A percentile compares a stretch with the other conserved stretches of the same genome.
Evolutionary conservation across 352 stramenopile genomes (phyloP).

Genomic region (Globisporangium takayamanum): DNA sequence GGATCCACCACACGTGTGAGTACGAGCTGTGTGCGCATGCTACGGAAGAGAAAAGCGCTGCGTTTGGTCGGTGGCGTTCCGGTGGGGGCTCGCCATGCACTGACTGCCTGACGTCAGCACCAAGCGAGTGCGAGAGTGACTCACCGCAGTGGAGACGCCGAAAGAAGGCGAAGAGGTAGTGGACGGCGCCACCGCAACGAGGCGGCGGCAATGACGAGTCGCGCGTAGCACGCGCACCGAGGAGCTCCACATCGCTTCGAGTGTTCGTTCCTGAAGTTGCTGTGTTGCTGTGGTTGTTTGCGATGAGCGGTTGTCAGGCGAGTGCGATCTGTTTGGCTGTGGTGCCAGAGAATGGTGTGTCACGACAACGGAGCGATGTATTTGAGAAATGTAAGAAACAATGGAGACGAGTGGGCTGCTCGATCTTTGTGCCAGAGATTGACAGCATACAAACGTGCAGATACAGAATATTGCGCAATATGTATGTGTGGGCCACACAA

Average conservation of each 20-base stretch:
- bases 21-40: constrained; percentile 12
- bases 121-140: constrained; percentile 2
- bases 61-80: not conserved
- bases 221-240: constrained; percentile 9
- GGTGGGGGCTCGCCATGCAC: not conserved
- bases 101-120: not conserved
- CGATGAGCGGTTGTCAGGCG: not conserved
- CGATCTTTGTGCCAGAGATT: not conserved
- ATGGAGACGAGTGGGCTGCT: not conserved
- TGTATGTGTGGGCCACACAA: not conserved
- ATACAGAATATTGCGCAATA: not conserved
- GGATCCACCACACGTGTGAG: constrained; percentile 5
- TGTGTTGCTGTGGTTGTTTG: not conserved
- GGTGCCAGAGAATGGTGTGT: not conserved
- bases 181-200: constrained; percentile 4
- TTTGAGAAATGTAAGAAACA: not conserved
- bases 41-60: not conserved
- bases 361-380: not conserved
- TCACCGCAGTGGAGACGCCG: not conserved
- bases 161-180: not conserved
- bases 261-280: constrained; percentile 2
- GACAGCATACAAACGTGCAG: not conserved
- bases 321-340: not conserved
- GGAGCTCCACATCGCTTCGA: constrained; percentile 10
- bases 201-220: constrained; percentile 11